Evolutionary conservation across 176 grass and related monocot genomes (phyloP), one percentile per base, ranked within the genome.

Genomic region (Oryza nivara): DNA sequence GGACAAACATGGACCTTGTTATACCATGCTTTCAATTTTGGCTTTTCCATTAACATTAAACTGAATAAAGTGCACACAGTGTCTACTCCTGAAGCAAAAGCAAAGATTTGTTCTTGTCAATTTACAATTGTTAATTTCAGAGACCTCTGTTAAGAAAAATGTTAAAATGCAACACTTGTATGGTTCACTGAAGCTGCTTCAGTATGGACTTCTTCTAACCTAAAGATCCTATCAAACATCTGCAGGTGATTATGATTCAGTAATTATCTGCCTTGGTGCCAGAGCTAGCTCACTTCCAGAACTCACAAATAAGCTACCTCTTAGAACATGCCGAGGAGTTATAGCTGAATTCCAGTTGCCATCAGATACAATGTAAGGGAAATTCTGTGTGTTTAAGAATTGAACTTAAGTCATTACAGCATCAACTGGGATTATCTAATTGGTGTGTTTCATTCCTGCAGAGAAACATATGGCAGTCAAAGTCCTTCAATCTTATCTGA

Each of bases 401-500:
- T 61, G 19, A 60, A 9, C 1, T 22, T 10, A 48, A 71, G 4
- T 76, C 47, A 17, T 65, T 73, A 35, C 32, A 54, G 45, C 13
- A 54, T n/a, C 13, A 65, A 7, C n/a, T 51, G 44, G 23, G 58
- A 75, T 11, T 82, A 45, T 77, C 22, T 82, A 11, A 80, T 52
- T 88, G 36, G 54, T 51, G 34, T 11, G 17, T 87, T 30, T 82
- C 68, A 67, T 85, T 52, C 14, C 25, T 90, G 46, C 86, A 98
- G 96, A 20, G 81, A 80, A 80, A 88, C 83, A 36, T 95, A 93
- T 68, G 74, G 66, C 75, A 82, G 79, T 80, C 85, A 85, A 79
- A 98, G 91, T 16, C 91, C 96, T 66, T 93, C 93, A 9, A 95
- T 98, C 35, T 83, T 98, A 70, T 95, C 93, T 76, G 96, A 93